Percentiles rank a stretch among this genome's conserved stretches.
phyloP scores from a whole-genome alignment of 768 basidiomycete genomes.

The Phanerochaete sordida region DNA sequence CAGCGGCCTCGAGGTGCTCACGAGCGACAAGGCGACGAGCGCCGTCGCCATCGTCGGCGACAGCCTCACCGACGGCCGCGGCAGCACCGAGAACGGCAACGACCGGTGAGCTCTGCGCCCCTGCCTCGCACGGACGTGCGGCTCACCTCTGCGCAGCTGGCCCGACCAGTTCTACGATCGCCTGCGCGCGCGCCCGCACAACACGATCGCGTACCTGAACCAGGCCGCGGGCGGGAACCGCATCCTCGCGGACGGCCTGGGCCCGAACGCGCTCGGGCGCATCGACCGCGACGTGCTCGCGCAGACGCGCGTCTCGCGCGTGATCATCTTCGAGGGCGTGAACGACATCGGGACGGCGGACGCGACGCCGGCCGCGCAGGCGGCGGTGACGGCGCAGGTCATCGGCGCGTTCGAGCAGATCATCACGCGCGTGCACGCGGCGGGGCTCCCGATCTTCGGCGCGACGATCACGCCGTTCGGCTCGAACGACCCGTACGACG shows the following conservation, averaged over 20 bases:
- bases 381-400: constrained; percentile 35
- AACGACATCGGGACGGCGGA: constrained; percentile 48
- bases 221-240: constrained; percentile 54
- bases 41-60: constrained; percentile 46
- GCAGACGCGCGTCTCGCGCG: constrained; percentile 42
- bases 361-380: constrained; percentile 32
- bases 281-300: constrained; percentile 50
- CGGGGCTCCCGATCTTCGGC: constrained; percentile 41
- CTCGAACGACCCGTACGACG: constrained; percentile 34
- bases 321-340: constrained; percentile 51
- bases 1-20: constrained; percentile 39
- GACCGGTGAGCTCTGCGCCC: constrained; percentile 32
- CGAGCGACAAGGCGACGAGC: constrained; percentile 10
- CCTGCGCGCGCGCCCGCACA: background rate
- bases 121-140: background rate
- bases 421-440: constrained; percentile 36
- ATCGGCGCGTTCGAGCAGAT: constrained; percentile 47
- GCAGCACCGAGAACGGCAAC: constrained; percentile 40
- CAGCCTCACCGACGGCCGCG: constrained; percentile 52
- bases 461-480: constrained; percentile 51
- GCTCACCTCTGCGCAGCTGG: constrained; percentile 30
- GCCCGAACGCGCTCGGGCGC: constrained; percentile 43
- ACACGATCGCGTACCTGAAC: constrained; percentile 40
- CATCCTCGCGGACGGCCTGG: constrained; percentile 45
- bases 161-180: constrained; percentile 37